Evolutionary conservation across 108 stramenopile genomes (phyloP).

Genomic region (Cyclostephanos invisitatus): DNA sequence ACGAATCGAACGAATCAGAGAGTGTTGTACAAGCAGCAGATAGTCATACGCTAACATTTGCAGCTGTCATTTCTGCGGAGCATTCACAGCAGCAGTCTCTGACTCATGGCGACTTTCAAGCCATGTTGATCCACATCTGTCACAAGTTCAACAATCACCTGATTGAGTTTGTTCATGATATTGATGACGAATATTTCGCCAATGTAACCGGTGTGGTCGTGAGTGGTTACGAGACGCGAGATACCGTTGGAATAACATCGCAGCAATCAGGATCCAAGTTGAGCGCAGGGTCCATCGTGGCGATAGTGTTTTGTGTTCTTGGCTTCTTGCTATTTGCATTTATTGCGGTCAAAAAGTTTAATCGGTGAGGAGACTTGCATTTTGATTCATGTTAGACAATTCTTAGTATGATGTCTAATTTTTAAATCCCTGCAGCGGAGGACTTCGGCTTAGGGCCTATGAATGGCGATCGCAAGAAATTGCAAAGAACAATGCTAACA

Average conservation of each 20-base stretch:
- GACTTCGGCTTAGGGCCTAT: slow-evolving; percentile 20
- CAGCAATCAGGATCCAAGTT: slow-evolving; percentile 5
- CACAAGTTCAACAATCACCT: slow-evolving; percentile 38
- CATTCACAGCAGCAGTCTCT: slow-evolving; percentile 3
- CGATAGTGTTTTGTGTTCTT: slow-evolving; percentile 25
- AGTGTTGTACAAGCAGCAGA: background rate
- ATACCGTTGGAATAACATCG: background rate
- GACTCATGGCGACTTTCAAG: slow-evolving; percentile 26
- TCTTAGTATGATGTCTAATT: background rate
- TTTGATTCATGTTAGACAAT: background rate
- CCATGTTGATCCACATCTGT: slow-evolving; percentile 41
- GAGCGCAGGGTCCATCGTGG: slow-evolving; percentile 37
- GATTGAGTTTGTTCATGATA: slow-evolving; percentile 23
- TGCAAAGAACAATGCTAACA: background rate
- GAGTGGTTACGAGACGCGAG: slow-evolving; percentile 9
- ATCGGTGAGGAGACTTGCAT: too few species aligned
- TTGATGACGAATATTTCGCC: slow-evolving; percentile 26
- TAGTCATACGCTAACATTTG: slow-evolving; percentile 18
- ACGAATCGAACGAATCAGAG: background rate
- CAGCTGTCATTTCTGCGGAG: slow-evolving; percentile 33
- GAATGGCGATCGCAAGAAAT: slow-evolving; percentile 41
- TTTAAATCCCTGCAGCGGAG: slow-evolving; percentile 10
- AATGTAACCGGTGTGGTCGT: slow-evolving; percentile 26
- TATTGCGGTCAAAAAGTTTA: slow-evolving; percentile 20
- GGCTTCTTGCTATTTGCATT: slow-evolving; percentile 17